phyloP scores from a whole-genome alignment of 2,329 filamentous ascomycete genomes.

The Fonsecaea nubica region DNA sequence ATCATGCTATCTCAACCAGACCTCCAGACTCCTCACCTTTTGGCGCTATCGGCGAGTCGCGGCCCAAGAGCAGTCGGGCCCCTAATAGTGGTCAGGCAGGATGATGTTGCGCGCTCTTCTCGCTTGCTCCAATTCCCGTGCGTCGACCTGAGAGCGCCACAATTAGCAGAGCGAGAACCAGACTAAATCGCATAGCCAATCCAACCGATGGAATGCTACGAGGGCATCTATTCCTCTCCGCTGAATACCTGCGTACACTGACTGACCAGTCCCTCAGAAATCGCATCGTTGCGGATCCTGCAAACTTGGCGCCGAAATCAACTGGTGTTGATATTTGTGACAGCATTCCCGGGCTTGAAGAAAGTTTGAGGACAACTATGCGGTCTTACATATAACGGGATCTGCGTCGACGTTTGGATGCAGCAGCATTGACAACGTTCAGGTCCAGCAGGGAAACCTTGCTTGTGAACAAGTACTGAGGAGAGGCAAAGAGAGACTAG shows the following conservation, averaged over 20 bases:
- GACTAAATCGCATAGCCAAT: background rate
- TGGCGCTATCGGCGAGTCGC: slow-evolving; percentile 51
- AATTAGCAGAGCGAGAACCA: background rate
- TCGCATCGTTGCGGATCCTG: background rate
- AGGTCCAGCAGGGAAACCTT: background rate
- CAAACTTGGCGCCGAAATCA: background rate
- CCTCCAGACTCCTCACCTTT: slow-evolving; percentile 39
- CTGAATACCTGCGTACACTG: background rate
- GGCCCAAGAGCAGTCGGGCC: slow-evolving; percentile 42
- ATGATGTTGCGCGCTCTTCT: background rate
- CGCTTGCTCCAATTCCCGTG: background rate
- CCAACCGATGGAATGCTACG: background rate
- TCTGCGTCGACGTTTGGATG: background rate
- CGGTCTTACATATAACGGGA: background rate
- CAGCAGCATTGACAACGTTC: background rate
- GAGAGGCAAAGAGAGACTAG: background rate
- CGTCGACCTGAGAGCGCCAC: background rate
- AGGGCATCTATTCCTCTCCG: background rate
- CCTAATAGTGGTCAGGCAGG: slow-evolving; percentile 58
- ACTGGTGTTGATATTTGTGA: background rate
- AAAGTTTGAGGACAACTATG: background rate
- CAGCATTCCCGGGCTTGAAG: background rate
- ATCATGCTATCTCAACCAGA: slow-evolving; percentile 16
- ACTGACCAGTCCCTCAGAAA: background rate
- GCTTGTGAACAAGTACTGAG: background rate